phyloP scores from a whole-genome alignment of 306 rosid species.

The Crotalaria pallida region DNA sequence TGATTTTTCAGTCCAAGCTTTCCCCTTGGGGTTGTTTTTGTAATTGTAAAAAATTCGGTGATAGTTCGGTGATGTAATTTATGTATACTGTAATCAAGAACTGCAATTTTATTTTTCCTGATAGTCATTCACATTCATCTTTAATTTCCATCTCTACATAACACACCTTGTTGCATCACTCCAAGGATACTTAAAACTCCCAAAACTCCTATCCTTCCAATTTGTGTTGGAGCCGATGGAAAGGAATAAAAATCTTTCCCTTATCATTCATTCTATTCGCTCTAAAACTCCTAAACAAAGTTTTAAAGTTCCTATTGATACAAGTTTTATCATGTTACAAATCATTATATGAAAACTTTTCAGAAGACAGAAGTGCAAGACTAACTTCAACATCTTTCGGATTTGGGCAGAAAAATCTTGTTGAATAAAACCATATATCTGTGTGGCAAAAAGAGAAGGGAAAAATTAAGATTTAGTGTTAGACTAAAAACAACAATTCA shows the following conservation, averaged over 20 bases:
- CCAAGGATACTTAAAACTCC: no score
- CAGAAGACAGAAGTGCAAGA: background rate
- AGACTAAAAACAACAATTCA: no score
- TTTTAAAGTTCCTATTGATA: background rate
- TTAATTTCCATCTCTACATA: background rate
- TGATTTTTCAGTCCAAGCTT: slow-evolving; percentile 44
- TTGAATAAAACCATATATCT: background rate
- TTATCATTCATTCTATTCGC: no score
- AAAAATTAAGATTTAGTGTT: no score
- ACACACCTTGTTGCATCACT: background rate
- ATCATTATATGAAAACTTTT: background rate
- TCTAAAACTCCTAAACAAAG: no score
- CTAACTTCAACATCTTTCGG: background rate
- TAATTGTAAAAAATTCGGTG: no score
- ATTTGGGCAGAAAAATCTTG: background rate
- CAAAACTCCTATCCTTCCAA: no score
- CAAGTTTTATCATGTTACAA: background rate
- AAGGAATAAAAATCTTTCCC: no score
- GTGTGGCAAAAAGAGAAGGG: background rate
- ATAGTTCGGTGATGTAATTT: slow-evolving; percentile 33
- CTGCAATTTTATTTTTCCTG: slow-evolving; percentile 6
- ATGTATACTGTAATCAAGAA: slow-evolving; percentile 24
- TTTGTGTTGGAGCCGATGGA: no score
- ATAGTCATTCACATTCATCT: background rate
- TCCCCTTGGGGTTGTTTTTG: slow-evolving; percentile 44